Evolutionary conservation across 2,329 filamentous ascomycete species (phyloP).

Genomic region (Cladosporium sphaerospermum): DNA sequence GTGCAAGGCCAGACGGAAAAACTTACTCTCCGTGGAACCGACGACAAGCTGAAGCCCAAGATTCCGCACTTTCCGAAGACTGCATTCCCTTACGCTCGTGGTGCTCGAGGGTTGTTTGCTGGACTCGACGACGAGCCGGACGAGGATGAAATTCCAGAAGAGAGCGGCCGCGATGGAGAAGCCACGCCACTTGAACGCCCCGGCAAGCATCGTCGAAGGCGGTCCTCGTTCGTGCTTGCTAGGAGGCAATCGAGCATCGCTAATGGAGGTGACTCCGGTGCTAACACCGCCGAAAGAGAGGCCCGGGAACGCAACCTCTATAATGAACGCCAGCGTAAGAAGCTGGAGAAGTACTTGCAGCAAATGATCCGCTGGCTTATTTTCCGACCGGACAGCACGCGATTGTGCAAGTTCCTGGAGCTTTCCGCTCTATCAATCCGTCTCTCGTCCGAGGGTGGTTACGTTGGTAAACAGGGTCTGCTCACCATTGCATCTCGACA

Average conservation of each 20-base stretch:
- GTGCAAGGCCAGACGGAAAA: conserved; percentile 77
- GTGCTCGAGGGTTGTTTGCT: conserved; percentile 49
- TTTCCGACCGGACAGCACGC: conserved; percentile 91
- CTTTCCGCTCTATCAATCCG: conserved; percentile 89
- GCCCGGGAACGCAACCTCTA: conserved; percentile 48
- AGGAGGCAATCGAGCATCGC: conserved; percentile 53
- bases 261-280: conserved; percentile 32
- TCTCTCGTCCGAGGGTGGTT: conserved; percentile 89
- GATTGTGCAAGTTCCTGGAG: conserved; percentile 91
- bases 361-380: conserved; percentile 96
- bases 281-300: conserved; percentile 25
- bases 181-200: conserved; percentile 8
- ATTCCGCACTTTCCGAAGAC: conserved; percentile 86
- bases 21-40: conserved; percentile 60
- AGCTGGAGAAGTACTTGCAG: conserved; percentile 82
- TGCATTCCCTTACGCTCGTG: conserved; percentile 82
- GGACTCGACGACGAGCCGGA: conserved; percentile 74
- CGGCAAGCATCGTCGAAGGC: conserved; percentile 43
- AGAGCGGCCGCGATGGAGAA: conserved; percentile 2
- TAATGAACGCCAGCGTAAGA: conserved; percentile 74
- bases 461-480: conserved; percentile 95
- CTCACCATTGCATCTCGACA: conserved; percentile 84
- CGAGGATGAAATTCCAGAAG: conserved; percentile 41
- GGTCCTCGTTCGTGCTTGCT: conserved; percentile 51
- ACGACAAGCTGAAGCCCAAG: conserved; percentile 61